Conservation (phyloP, 192 early-diverging fungal species). For the Entomortierella parvispora region DNA sequence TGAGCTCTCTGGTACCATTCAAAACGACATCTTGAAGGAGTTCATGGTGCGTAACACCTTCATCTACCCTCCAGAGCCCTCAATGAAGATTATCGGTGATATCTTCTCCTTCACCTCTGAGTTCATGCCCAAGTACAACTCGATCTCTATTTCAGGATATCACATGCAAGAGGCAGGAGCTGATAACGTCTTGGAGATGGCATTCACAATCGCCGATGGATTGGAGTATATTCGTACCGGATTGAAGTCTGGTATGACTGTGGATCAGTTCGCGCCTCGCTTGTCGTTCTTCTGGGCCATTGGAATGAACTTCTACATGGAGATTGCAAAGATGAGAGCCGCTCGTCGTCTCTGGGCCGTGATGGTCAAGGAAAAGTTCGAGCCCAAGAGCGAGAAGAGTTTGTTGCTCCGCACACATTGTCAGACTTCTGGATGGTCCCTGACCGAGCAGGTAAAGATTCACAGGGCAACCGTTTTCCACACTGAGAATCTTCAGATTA, state of each 20-base stretch:
- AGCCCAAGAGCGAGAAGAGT: constrained; percentile 82
- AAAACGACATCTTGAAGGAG: constrained; percentile 94
- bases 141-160: constrained; percentile 95
- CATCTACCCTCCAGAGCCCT: constrained; percentile 91
- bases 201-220: constrained; percentile 93
- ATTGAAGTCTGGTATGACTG: constrained; percentile 85
- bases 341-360: constrained; percentile 87
- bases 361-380: constrained; percentile 84
- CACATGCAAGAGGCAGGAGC: constrained; percentile 95
- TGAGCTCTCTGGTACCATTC: constrained; percentile 89
- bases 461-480: too few relatives aligned
- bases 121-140: constrained; percentile 95
- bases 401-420: constrained; percentile 89
- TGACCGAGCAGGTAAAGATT: constrained; percentile 78
- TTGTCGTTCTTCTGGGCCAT: constrained; percentile 94
- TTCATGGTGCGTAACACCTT: constrained; percentile 97
- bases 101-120: constrained; percentile 90
- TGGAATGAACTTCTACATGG: constrained; percentile 97
- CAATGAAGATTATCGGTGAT: constrained; percentile 91
- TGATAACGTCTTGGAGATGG: constrained; percentile 87
- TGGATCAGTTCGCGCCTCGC: constrained; percentile 89
- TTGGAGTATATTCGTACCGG: constrained; percentile 83
- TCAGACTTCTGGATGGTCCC: constrained; percentile 92
- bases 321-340: constrained; percentile 91
- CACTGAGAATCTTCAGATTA: background rate